These are phyloP conservation scores for Pinus albicaulis DNA, from an alignment of 75 land plant species.

Conservation along the genomic window DNA sequence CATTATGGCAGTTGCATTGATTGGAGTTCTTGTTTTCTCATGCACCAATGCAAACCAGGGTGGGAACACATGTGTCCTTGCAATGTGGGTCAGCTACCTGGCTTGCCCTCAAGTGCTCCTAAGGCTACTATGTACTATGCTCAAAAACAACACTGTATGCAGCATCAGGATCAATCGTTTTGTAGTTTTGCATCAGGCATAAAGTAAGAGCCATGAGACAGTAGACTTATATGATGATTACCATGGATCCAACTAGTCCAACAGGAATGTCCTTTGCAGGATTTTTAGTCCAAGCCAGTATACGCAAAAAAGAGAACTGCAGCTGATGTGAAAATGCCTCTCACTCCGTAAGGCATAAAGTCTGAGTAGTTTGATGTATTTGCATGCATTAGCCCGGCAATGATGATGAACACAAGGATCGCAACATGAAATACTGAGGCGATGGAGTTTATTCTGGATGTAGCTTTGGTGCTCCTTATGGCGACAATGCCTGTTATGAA, in stretches of 20 bases:
- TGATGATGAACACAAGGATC: conserved; percentile 59
- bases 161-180: conserved; percentile 37
- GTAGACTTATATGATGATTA: conserved; percentile 48
- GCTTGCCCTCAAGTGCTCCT: conserved; percentile 87
- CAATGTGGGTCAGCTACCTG: conserved; percentile 82
- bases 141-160: conserved; percentile 60
- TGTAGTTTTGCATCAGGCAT: conserved; percentile 43
- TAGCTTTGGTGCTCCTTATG: conserved; percentile 48
- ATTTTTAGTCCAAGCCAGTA: conserved; percentile 74
- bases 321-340: conserved; percentile 64
- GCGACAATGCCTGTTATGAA: conserved; percentile 35
- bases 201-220: conserved; percentile 70
- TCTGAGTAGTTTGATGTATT: conserved; percentile 29
- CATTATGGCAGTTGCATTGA: conserved; percentile 66
- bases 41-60: conserved; percentile 71
- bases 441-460: conserved; percentile 65
- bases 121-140: conserved; percentile 86
- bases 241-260: conserved; percentile 77
- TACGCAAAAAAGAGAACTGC: conserved; percentile 90
- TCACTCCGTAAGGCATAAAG: conserved; percentile 60
- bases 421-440: conserved; percentile 62
- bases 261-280: conserved; percentile 79
- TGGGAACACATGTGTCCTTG: conserved; percentile 75
- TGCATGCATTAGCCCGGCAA: conserved; percentile 73
- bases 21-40: conserved; percentile 55